Evolutionary conservation across 495 filamentous ascomycete genomes (phyloP).

Genomic region (Tuber umbilicatum): DNA sequence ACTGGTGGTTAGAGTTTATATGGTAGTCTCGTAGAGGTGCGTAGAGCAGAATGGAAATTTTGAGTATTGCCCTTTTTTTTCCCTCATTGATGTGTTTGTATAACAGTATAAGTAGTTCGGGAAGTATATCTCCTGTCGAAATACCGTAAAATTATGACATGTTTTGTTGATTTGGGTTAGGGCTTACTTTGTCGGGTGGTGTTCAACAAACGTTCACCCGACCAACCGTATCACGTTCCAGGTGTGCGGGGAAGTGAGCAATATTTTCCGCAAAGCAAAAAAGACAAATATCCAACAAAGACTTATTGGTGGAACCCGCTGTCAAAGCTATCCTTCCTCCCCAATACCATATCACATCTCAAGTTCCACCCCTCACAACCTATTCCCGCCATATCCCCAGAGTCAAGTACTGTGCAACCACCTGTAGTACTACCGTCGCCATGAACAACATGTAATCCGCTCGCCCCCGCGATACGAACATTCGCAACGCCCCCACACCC

Average conservation of each 20-base stretch:
- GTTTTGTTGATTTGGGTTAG: background rate
- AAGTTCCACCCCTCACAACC: background rate
- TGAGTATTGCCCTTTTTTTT: background rate
- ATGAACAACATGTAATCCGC: background rate
- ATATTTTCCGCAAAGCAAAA: background rate
- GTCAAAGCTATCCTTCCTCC: background rate
- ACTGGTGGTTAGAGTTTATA: background rate
- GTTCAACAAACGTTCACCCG: background rate
- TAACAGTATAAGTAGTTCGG: background rate
- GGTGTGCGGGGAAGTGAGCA: background rate
- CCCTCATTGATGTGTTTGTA: background rate
- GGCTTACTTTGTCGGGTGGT: background rate
- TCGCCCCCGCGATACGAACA: too few relatives aligned
- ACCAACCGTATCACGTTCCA: background rate
- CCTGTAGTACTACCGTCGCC: background rate
- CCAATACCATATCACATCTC: background rate
- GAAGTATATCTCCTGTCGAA: background rate
- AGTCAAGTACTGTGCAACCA: background rate
- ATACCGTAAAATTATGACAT: too few relatives aligned
- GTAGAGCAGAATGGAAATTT: background rate
- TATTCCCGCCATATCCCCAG: background rate
- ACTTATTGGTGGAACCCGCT: background rate
- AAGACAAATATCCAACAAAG: background rate
- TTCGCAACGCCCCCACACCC: too few relatives aligned
- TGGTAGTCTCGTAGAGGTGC: background rate